Evolutionary conservation across 2,329 filamentous ascomycete genomes (phyloP).

Genomic region (Pyrenochaeta sp.): DNA sequence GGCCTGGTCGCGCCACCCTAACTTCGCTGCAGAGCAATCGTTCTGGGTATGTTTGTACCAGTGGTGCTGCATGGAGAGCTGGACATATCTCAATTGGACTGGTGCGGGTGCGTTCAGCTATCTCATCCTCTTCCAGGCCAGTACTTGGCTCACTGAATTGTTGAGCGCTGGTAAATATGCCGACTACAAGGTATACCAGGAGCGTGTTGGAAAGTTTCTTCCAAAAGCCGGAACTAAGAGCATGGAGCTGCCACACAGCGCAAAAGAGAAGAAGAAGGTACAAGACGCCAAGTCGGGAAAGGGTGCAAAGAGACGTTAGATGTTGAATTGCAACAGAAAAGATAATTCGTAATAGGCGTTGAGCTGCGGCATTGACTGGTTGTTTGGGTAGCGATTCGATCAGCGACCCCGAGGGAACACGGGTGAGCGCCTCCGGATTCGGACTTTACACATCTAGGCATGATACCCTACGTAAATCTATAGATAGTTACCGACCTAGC

Average conservation of each 20-base stretch:
- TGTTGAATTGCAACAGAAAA: neutral
- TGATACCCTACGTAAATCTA: neutral
- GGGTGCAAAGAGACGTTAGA: constrained; percentile 18
- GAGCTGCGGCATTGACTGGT: no score
- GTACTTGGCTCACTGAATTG: constrained; percentile 85
- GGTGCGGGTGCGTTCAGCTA: constrained; percentile 74
- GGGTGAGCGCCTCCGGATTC: neutral
- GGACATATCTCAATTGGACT: constrained; percentile 80
- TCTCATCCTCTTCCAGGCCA: constrained; percentile 85
- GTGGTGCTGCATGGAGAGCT: constrained; percentile 81
- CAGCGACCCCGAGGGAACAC: neutral
- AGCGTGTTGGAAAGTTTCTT: constrained; percentile 82
- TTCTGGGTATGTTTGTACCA: constrained; percentile 90
- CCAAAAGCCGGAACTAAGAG: constrained; percentile 61
- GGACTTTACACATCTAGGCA: neutral
- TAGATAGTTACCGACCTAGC: neutral
- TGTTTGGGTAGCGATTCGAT: neutral
- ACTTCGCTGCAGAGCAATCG: constrained; percentile 90
- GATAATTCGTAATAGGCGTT: neutral
- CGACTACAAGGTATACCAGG: constrained; percentile 86
- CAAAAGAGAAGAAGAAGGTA: constrained; percentile 31
- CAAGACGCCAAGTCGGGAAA: constrained; percentile 30
- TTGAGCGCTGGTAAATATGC: constrained; percentile 85
- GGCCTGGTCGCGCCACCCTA: constrained; percentile 90
- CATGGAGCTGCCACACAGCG: constrained; percentile 37